Evolutionary conservation across 768 basidiomycete species (phyloP).

Genomic region (Russula ochroleuca): DNA sequence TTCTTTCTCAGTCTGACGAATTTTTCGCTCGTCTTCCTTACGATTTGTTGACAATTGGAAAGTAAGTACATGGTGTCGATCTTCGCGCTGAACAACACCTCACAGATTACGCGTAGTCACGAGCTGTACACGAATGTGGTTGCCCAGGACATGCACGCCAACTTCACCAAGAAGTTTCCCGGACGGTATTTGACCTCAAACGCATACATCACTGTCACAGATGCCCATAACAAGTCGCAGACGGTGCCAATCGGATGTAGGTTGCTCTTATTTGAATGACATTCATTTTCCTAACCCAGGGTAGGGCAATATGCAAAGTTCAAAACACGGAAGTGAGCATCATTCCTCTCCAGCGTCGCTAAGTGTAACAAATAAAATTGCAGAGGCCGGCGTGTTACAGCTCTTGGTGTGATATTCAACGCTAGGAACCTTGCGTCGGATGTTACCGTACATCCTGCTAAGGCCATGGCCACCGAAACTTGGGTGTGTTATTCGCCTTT

Average conservation of each 20-base stretch:
- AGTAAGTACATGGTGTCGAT: constrained; percentile 44
- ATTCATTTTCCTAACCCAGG: not conserved
- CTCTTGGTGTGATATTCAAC: constrained; percentile 75
- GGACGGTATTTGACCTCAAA: constrained; percentile 83
- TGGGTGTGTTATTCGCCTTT: constrained; percentile 48
- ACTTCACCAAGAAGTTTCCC: constrained; percentile 60
- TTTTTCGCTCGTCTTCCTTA: constrained; percentile 72
- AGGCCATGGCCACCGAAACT: constrained; percentile 68
- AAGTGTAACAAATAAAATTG: not conserved
- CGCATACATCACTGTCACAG: constrained; percentile 71
- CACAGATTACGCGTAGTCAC: constrained; percentile 45
- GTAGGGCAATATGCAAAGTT: constrained; percentile 65
- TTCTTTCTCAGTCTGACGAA: constrained; percentile 52
- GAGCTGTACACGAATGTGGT: constrained; percentile 51
- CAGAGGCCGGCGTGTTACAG: constrained; percentile 67
- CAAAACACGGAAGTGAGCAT: constrained; percentile 60
- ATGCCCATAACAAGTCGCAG: constrained; percentile 36
- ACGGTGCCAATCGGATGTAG: constrained; percentile 46
- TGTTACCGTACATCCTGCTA: constrained; percentile 72
- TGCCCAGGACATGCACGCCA: constrained; percentile 28
- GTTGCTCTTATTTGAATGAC: constrained; percentile 19
- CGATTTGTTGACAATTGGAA: constrained; percentile 81
- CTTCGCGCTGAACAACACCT: not conserved
- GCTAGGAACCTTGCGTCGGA: constrained; percentile 64
- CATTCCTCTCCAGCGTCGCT: not conserved